phyloP scores from a whole-genome alignment of 2,329 filamentous ascomycete genomes.

The Venturia aucupariae region DNA sequence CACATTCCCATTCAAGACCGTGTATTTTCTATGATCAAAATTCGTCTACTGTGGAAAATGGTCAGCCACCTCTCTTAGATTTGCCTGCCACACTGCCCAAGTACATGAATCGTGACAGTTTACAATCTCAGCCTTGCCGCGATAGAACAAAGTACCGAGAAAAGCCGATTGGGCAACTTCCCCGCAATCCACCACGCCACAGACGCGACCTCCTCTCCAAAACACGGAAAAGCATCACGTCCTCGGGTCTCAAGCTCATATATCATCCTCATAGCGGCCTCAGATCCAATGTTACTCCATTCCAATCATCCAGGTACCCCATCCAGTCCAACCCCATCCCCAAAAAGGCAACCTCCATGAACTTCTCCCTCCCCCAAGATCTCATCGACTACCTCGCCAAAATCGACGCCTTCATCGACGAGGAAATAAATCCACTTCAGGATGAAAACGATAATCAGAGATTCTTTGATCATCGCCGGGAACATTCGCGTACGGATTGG shows the following conservation, averaged over 20 bases:
- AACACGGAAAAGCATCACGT: neutral
- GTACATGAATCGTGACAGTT: neutral
- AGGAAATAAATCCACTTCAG: conserved; percentile 46
- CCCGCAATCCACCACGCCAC: neutral
- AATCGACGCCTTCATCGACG: conserved; percentile 50
- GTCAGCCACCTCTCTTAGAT: too few relatives aligned
- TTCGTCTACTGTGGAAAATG: too few relatives aligned
- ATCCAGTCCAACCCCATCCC: neutral
- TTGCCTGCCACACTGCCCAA: too few relatives aligned
- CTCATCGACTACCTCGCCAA: conserved; percentile 32
- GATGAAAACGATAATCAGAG: conserved; percentile 48
- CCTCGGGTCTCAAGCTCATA: neutral
- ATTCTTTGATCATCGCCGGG: conserved; percentile 57
- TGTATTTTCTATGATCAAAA: too few relatives aligned
- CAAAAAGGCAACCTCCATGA: neutral
- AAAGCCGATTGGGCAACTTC: neutral
- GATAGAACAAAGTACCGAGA: neutral
- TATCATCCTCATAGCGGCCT: neutral
- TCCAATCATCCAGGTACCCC: neutral
- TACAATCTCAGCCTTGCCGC: neutral
- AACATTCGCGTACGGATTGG: conserved; percentile 54
- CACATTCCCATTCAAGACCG: too few relatives aligned
- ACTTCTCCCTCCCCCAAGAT: conserved; percentile 10
- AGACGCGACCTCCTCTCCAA: neutral
- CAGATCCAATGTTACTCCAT: neutral